These are phyloP conservation scores for Solanum lignicaule DNA, from an alignment of 257 asterid species.

Conservation along the genomic window DNA sequence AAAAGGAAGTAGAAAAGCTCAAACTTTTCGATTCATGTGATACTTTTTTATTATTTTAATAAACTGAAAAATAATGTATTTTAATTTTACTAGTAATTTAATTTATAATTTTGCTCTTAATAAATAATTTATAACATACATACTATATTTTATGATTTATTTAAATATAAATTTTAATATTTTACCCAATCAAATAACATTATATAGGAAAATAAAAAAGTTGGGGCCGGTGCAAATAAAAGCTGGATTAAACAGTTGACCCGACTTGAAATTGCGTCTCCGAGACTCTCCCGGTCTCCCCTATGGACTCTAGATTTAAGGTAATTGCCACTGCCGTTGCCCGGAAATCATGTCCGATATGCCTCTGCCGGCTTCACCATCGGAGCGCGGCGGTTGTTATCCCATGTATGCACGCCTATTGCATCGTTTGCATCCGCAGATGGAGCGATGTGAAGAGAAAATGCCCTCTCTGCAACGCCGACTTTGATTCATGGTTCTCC, in stretches of 20 bases:
- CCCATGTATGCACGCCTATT: conserved; percentile 44
- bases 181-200: too few relatives aligned
- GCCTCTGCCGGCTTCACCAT: conserved; percentile 17
- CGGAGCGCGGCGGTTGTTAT: conserved; percentile 24
- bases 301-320: not conserved
- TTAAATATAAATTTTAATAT: too few relatives aligned
- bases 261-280: not conserved
- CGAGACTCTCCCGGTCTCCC: too few relatives aligned
- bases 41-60: too few relatives aligned
- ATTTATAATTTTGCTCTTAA: not conserved
- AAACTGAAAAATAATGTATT: too few relatives aligned
- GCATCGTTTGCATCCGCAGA: conserved; percentile 36
- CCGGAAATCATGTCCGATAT: conserved; percentile 36
- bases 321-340: conserved; percentile 5
- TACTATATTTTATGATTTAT: too few relatives aligned
- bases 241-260: not conserved
- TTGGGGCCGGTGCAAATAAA: too few relatives aligned
- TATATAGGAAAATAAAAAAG: too few relatives aligned
- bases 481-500: conserved; percentile 26
- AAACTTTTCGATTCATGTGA: too few relatives aligned
- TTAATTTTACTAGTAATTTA: too few relatives aligned
- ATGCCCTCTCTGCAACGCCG: conserved; percentile 45
- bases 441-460: conserved; percentile 48
- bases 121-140: too few relatives aligned
- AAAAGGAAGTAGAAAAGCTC: too few relatives aligned